Base-by-base conservation (phyloP, 805 yeast genomes). In the Nakazawaea laoshanensis region DNA sequence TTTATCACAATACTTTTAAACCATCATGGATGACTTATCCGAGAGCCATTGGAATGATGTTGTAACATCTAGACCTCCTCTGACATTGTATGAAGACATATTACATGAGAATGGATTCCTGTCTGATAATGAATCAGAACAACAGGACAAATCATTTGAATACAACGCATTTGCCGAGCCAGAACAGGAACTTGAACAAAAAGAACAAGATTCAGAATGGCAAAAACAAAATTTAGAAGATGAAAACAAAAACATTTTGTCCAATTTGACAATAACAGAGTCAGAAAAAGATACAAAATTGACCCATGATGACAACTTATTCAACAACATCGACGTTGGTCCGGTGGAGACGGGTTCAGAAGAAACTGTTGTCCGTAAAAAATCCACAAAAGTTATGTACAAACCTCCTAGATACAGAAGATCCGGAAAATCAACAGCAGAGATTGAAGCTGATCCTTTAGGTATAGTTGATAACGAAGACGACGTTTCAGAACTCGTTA, bases 1-100 rank as follows among this genome's bases (percentile, higher is more conserved):
- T n/a, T n/a, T n/a, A n/a, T n/a, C n/a, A n/a, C n/a, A n/a, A n/a
- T n/a, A n/a, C n/a, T n/a, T n/a, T n/a, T n/a, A n/a, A n/a, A n/a
- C n/a, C n/a, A n/a, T n/a, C n/a, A 50, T 38, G 54, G 76, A 71
- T 18, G 72, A 67, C 34, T 55, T 72, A 19, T 65, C 70, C 7
- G 69, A 72, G 4, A 67, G 76, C 2, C 71, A 66, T 37, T 77
- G 83, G 84, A 81, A 68, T 37, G 83, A 75, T 43, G 70, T 64
- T 3, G 50, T 70, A 10, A 50, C 69, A 10, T 53, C 71, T 2
- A 52, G 50, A 23, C 54, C 61, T 3, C 42, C 46, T 6, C 49
- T 17, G 45, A 43, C 15, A 36, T 48, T 20, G 42, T 44, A 44
- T 25, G 42, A 44, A 1, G 37, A 43, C 19, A 28, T 36, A 6